These are phyloP conservation scores for Prunus campanulata DNA, from an alignment of 306 rosid species.

Conservation along the genomic window DNA sequence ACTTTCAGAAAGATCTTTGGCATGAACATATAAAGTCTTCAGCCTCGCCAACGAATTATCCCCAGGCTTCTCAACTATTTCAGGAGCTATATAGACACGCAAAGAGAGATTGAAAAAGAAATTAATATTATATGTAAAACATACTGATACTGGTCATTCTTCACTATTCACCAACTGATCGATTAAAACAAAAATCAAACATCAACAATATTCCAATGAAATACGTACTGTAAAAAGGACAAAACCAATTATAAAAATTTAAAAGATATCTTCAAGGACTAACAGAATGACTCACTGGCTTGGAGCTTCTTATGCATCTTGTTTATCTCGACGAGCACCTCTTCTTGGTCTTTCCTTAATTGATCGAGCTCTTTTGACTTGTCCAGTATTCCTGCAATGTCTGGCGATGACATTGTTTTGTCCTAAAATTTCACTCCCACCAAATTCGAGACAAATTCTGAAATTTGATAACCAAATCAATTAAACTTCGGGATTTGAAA, in stretches of 20 bases:
- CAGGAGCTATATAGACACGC: slow-evolving; percentile 63
- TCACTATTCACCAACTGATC: neutral
- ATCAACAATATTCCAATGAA: neutral
- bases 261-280: neutral
- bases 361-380: slow-evolving; percentile 87
- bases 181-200: neutral
- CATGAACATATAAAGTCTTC: slow-evolving; percentile 62
- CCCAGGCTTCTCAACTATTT: slow-evolving; percentile 96
- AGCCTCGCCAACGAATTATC: slow-evolving; percentile 72
- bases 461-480: too few species aligned
- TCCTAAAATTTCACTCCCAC: neutral
- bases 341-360: slow-evolving; percentile 80
- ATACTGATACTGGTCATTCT: neutral
- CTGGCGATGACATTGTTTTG: slow-evolving; percentile 68
- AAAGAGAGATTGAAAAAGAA: slow-evolving; percentile 10
- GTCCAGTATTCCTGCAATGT: slow-evolving; percentile 65
- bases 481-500: too few species aligned
- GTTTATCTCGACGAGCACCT: slow-evolving; percentile 68
- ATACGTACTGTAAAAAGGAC: neutral
- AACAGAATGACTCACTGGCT: slow-evolving; percentile 38
- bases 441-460: neutral
- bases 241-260: neutral
- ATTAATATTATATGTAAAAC: neutral
- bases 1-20: slow-evolving; percentile 76
- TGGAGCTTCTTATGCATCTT: slow-evolving; percentile 95